Conservation (phyloP, 2,329 filamentous ascomycete species). For the Alternaria sp. region DNA sequence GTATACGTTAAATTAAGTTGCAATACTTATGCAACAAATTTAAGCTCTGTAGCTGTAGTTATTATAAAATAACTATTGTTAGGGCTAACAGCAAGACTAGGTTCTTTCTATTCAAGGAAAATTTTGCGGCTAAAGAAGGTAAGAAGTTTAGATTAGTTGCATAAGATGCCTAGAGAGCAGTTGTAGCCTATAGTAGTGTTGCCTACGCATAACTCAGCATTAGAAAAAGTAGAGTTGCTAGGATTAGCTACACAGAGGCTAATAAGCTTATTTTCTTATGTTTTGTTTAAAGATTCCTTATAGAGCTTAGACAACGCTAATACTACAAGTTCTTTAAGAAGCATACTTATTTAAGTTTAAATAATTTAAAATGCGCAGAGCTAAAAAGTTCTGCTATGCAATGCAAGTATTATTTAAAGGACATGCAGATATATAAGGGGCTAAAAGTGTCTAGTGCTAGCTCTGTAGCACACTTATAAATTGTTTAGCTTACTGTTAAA, state of each 20-base stretch:
- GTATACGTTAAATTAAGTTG: slow-evolving; percentile 66
- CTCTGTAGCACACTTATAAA: slow-evolving; percentile 63
- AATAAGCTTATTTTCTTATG: slow-evolving; percentile 54
- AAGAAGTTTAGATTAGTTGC: slow-evolving; percentile 72
- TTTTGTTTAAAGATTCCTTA: too few relatives aligned
- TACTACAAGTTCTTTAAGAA: too few relatives aligned
- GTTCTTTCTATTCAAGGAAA: slow-evolving; percentile 72
- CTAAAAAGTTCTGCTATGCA: slow-evolving; percentile 82
- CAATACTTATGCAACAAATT: slow-evolving; percentile 74
- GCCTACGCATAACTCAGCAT: slow-evolving; percentile 63
- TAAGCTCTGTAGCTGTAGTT: slow-evolving; percentile 62
- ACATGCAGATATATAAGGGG: slow-evolving; percentile 78
- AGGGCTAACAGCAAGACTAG: slow-evolving; percentile 72
- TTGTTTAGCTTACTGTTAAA: neutral
- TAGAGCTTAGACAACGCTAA: too few relatives aligned
- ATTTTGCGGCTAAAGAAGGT: slow-evolving; percentile 75
- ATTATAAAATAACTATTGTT: slow-evolving; percentile 79
- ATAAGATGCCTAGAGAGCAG: slow-evolving; percentile 68
- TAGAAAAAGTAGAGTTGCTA: slow-evolving; percentile 44
- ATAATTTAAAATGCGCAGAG: slow-evolving; percentile 73
- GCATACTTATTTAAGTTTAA: slow-evolving; percentile 63
- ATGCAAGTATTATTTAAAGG: slow-evolving; percentile 73
- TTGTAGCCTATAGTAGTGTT: slow-evolving; percentile 60
- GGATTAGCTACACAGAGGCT: neutral
- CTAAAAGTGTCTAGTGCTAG: slow-evolving; percentile 80